Percentiles rank a stretch among this genome's conserved stretches.
Evolutionary conservation across 495 filamentous ascomycete species (phyloP).

Genomic region (Ascobolus immersus): DNA sequence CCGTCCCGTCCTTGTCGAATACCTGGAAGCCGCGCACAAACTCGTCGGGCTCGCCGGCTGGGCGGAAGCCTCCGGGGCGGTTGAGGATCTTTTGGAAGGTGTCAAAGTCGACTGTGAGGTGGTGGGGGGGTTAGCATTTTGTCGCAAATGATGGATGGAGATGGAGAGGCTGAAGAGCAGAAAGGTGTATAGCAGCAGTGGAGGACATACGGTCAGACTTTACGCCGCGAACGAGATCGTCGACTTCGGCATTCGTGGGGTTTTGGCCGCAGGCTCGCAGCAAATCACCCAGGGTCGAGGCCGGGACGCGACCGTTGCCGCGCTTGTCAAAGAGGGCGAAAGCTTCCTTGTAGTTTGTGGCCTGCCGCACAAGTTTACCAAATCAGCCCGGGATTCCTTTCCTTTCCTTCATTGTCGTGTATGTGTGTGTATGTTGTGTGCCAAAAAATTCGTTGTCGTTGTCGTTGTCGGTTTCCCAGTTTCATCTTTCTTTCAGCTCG

Average conservation of each 20-base stretch:
- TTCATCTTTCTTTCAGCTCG: too few species aligned
- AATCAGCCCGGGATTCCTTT: too few species aligned
- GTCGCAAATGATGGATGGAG: background rate
- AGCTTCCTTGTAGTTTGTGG: conserved; percentile 99
- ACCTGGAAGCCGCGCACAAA: conserved; percentile 97
- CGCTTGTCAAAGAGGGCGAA: conserved; percentile 99
- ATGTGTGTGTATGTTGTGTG: too few species aligned
- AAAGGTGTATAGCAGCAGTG: conserved; percentile 6
- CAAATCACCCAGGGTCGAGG: conserved; percentile 73
- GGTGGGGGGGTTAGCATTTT: background rate
- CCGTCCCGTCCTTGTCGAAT: conserved; percentile 96
- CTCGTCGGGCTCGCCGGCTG: conserved; percentile 89
- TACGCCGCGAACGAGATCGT: conserved; percentile 63
- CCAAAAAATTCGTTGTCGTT: too few species aligned
- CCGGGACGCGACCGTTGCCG: conserved; percentile 65
- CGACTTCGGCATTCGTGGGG: conserved; percentile 75
- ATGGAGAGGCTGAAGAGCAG: background rate
- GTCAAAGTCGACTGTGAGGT: conserved; percentile 68
- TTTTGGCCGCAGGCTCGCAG: conserved; percentile 94
- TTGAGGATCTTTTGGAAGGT: conserved; percentile 88
- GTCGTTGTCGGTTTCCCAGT: too few species aligned
- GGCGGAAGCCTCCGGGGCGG: conserved; percentile 90
- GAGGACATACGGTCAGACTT: conserved; percentile 64
- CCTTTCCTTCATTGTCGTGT: too few species aligned
- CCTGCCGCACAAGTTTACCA: too few species aligned